Conservation (phyloP, 208 protist genomes). For the Endotrypanum monterogeii region DNA sequence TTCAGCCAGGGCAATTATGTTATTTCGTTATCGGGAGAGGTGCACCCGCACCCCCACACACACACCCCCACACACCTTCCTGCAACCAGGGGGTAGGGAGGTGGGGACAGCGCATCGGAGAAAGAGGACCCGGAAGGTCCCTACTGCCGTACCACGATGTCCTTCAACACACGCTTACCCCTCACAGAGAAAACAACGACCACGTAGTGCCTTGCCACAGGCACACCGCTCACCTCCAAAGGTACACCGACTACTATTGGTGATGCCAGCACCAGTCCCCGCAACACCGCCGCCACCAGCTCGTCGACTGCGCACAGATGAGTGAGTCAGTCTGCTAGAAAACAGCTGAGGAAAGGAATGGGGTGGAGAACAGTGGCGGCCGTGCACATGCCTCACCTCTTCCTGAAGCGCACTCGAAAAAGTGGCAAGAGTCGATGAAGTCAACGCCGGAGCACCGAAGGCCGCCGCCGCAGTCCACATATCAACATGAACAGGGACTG, state of each 20-base stretch:
- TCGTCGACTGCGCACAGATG: constrained; percentile 22
- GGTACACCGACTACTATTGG: background rate
- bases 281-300: constrained; percentile 3
- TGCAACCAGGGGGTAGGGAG: no score
- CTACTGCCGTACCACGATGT: background rate
- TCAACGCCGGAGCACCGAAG: background rate
- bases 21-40: no score
- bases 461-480: background rate
- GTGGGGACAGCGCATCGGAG: background rate
- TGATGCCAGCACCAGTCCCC: background rate
- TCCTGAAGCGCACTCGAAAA: background rate
- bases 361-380: background rate
- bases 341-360: background rate
- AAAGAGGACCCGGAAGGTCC: background rate
- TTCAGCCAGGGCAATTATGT: no score
- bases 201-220: constrained; percentile 57
- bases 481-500: background rate
- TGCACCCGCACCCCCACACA: no score
- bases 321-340: background rate
- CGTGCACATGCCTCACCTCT: background rate
- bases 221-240: constrained; percentile 32
- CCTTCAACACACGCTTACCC: background rate
- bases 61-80: no score
- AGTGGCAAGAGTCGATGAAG: background rate
- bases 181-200: constrained; percentile 75